Evolutionary conservation across 2,329 filamentous ascomycete species (phyloP), one percentile per base, ranked within the genome.

Genomic region (Colletotrichum sp.): DNA sequence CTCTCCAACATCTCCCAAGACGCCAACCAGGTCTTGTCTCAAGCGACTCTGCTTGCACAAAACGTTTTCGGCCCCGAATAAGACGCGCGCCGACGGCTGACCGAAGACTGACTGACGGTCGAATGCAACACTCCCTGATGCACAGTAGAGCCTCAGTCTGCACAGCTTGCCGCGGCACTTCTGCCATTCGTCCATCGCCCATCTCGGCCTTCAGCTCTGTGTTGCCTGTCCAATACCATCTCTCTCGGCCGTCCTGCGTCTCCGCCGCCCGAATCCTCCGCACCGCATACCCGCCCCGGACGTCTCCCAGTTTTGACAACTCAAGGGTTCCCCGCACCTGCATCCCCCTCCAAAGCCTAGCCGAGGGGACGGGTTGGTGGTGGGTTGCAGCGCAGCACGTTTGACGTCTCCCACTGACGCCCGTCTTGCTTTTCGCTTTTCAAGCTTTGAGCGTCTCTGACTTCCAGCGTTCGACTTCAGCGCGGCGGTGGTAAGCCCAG

Each of bases 241-340:
- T 24, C 13, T 66, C 56, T 55, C 70, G 36, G 38, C 24, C n/a
- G 8, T 24, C 52, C 9, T 72, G 9, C 34, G 24, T 30, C 52
- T 61, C 66, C 66, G 65, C 7, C 55, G 18, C 24, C 69, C 66
- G 70, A 73, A 15, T 52, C 36, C 7, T 36, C 30, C 71, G 56
- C 36, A 34, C 32, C 71, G 38, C 71, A 43, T 32, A 70, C 26
- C 66, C 38, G 32, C 71, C 28, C 61, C 61, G 16, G 43, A 65
- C 36, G 8, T 38, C 34, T 64, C 34, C 30, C 61, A 28, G 13
- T 15, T 21, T 52, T 74, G 71, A 74, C 71, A 74, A 66, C 48
- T 18, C 67, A 71, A 55, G 68, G 68, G 68, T 75, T 71, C 68
- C 72, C 72, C 68, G 72, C 72, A 71, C 48, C 68, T 71, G 72